These are phyloP conservation scores for Tolypocladium nubicola DNA, from an alignment of 2,329 filamentous ascomycete species.

Conservation along the genomic window DNA sequence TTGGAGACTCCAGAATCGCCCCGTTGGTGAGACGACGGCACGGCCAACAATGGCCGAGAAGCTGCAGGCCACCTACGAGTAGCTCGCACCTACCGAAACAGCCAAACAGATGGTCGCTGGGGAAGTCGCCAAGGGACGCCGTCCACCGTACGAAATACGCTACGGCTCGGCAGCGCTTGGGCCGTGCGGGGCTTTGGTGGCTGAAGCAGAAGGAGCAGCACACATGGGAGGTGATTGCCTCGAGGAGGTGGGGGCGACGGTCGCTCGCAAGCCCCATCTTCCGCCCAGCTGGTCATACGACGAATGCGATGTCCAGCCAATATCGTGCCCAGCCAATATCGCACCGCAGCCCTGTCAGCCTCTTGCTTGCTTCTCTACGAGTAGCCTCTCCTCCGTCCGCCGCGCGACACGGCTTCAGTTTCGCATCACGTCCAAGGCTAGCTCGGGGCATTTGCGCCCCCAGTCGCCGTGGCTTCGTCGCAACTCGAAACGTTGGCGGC, in stretches of 20 bases:
- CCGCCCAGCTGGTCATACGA: not conserved
- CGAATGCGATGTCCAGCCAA: not conserved
- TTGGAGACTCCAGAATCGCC: not conserved
- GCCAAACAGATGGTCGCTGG: not conserved
- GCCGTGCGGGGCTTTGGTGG: not conserved
- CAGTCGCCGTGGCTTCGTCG: not conserved
- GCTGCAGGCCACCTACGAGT: not conserved
- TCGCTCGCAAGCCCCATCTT: not conserved
- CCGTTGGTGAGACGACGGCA: not conserved
- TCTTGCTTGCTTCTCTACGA: not conserved
- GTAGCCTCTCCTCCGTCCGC: not conserved
- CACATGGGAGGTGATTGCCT: not conserved
- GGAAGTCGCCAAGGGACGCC: not conserved
- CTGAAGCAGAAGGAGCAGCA: not conserved
- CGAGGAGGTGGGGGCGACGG: too few species aligned
- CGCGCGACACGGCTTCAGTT: not conserved
- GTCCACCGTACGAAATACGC: not conserved
- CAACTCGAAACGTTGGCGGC: not conserved
- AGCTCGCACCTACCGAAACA: too few species aligned
- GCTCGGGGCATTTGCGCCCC: not conserved
- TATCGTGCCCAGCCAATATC: not conserved
- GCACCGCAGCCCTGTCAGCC: not conserved
- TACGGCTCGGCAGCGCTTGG: conserved; percentile 2
- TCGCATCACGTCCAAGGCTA: not conserved
- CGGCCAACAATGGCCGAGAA: not conserved